Conservation (phyloP, 148 eudicot species). For the Rheum nobile region DNA sequence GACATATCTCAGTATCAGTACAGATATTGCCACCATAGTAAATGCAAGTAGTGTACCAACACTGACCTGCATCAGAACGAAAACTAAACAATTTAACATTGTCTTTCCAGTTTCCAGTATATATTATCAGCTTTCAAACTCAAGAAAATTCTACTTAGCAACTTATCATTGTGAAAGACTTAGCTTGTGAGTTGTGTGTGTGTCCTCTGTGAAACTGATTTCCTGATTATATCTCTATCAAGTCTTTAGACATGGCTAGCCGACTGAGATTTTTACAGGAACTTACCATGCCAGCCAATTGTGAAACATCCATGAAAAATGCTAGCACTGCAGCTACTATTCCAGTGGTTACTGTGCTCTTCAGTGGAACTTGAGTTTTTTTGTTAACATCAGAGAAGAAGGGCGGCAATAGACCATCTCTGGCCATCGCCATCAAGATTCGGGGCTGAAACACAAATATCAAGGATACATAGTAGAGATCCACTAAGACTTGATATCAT, state of each 20-base stretch:
- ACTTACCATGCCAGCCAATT: conserved; percentile 91
- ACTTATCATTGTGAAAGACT: background rate
- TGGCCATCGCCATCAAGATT: conserved; percentile 94
- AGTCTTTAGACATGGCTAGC: background rate
- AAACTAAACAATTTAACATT: background rate
- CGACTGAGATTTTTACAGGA: background rate
- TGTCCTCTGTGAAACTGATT: too few species aligned
- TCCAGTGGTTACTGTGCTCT: conserved; percentile 77
- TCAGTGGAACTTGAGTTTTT: conserved; percentile 76
- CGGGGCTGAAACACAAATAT: conserved; percentile 54
- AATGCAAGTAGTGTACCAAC: conserved; percentile 95
- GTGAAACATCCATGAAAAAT: conserved; percentile 85
- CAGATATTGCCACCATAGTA: conserved; percentile 83
- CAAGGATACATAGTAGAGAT: background rate
- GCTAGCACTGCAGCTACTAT: conserved; percentile 59
- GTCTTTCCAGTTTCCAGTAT: background rate
- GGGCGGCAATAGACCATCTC: conserved; percentile 93
- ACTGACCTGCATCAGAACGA: conserved; percentile 63
- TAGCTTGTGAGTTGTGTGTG: too few species aligned
- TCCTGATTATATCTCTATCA: too few species aligned
- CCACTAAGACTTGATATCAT: background rate
- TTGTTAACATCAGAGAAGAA: conserved; percentile 79
- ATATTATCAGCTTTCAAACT: background rate
- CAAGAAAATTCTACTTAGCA: background rate
- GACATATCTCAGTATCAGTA: conserved; percentile 77